Percentiles rank a stretch among this genome's conserved stretches.
These are phyloP conservation scores for Adenanthera pavonina DNA, from an alignment of 306 rosid genomes.

Conservation along the genomic window DNA sequence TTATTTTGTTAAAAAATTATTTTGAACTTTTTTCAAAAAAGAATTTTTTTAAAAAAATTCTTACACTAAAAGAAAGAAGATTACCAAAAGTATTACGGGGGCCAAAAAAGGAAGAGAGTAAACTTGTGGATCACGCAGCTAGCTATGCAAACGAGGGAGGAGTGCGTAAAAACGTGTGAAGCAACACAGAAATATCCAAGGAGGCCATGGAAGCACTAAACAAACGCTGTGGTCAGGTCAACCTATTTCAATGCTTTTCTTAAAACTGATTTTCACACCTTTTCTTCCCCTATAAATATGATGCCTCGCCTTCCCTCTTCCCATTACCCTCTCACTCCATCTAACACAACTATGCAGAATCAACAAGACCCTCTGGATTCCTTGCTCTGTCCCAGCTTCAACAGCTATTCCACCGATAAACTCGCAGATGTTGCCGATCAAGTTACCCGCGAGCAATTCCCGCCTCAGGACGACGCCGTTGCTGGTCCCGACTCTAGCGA, in stretches of 20 bases:
- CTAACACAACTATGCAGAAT: slow-evolving; percentile 25
- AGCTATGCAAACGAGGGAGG: background rate
- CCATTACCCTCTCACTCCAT: background rate
- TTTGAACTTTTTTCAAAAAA: no score
- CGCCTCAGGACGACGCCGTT: slow-evolving; percentile 5
- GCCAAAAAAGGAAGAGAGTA: background rate
- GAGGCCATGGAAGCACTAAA: background rate
- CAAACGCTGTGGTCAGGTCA: background rate
- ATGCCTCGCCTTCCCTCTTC: background rate
- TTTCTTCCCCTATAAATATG: background rate
- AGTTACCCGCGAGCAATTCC: slow-evolving; percentile 3
- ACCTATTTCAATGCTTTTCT: background rate
- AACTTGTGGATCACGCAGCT: slow-evolving; percentile 16
- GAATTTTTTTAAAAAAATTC: no score
- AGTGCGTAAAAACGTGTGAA: slow-evolving; percentile 11
- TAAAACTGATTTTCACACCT: background rate
- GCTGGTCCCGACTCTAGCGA: slow-evolving; percentile 13
- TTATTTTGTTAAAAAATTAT: no score
- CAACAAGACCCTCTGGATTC: slow-evolving; percentile 19
- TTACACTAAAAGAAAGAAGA: no score
- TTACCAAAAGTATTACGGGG: background rate
- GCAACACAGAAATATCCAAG: background rate
- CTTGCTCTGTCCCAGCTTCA: slow-evolving; percentile 46
- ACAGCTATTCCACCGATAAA: slow-evolving; percentile 28
- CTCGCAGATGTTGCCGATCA: slow-evolving; percentile 25